Base-by-base conservation (phyloP, 2,329 filamentous ascomycete genomes). In the Ustilaginoidea virens region DNA sequence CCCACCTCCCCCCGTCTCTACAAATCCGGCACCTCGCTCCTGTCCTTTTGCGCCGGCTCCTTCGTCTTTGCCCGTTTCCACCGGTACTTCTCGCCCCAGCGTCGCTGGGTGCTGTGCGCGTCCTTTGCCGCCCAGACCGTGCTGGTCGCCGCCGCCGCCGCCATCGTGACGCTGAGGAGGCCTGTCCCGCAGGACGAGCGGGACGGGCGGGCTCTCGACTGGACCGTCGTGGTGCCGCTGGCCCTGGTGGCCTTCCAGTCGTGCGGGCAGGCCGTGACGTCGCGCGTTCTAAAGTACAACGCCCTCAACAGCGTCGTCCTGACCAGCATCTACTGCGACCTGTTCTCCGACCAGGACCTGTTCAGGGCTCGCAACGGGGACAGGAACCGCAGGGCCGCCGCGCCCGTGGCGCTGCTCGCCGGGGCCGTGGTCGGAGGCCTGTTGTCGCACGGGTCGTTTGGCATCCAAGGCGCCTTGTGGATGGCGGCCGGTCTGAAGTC, bases 271-370 rank as follows among this genome's bases (percentile, higher is more conserved):
- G 79, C 80, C 1, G 74, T 85, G n/a, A 69, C 70, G 0, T 81
- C 75, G 41, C 58, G 80, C 4, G 72, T 77, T 0, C 51, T 87
- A 34, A 66, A 73, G 41, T 77, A 74, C 45, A 74, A 72, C 33
- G 70, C 74, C 2, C 55, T 87, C 13, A 85, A 80, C 0, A 83
- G 76, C 36, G 80, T 85, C 11, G 81, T 86, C 3, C 52, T 90
- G 34, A 87, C 81, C 1, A 83, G 77, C 46, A 74, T 81, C 36
- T 87, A 86, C 55, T 85, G 79, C 45, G 81, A 87, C 47, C 45
- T 87, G 13, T 82, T 82, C 40, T 78, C 74, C 2, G 78, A 83
- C 32, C 52, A 55, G 18, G 49, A 60, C 15, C 41, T 70, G 4
- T 62, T 69, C 20, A 47, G 49, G 1, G 27, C 44, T 7, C 36